phyloP scores from a whole-genome alignment of 2,329 filamentous ascomycete species.

The Cryphonectria carpinicola region DNA sequence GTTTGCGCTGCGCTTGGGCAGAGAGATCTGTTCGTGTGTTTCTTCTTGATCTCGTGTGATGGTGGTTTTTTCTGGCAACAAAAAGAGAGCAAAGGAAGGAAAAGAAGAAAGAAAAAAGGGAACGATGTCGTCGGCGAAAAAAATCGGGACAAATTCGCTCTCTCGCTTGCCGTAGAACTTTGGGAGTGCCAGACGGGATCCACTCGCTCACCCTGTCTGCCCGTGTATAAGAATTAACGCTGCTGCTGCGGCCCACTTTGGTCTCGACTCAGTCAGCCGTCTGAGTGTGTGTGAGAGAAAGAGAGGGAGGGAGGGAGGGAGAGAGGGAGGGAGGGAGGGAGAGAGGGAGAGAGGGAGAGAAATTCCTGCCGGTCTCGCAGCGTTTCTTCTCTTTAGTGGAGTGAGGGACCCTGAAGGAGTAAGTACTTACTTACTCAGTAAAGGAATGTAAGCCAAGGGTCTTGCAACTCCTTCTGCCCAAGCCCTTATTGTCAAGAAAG shows the following conservation, averaged over 20 bases:
- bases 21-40: not conserved
- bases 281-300: not conserved
- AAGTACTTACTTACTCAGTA: not conserved
- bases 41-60: not conserved
- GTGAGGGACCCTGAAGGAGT: not conserved
- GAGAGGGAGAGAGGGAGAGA: too few relatives aligned
- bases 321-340: not conserved
- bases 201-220: constrained; percentile 8
- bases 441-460: not conserved
- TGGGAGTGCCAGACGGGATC: constrained; percentile 16
- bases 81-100: too few relatives aligned
- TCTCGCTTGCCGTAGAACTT: constrained; percentile 12
- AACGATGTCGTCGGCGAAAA: constrained; percentile 2
- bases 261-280: not conserved
- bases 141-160: constrained; percentile 2
- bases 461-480: not conserved
- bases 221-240: not conserved
- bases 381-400: too few relatives aligned
- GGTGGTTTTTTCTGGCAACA: too few relatives aligned
- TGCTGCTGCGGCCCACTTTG: constrained; percentile 4
- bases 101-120: not conserved
- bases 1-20: not conserved
- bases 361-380: too few relatives aligned
- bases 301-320: too few relatives aligned
- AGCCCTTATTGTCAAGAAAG: not conserved